Percentiles rank a stretch among this genome's conserved stretches.
Evolutionary conservation across 2,329 filamentous ascomycete species (phyloP).

Genomic region (Cadophora luteo-olivacea): DNA sequence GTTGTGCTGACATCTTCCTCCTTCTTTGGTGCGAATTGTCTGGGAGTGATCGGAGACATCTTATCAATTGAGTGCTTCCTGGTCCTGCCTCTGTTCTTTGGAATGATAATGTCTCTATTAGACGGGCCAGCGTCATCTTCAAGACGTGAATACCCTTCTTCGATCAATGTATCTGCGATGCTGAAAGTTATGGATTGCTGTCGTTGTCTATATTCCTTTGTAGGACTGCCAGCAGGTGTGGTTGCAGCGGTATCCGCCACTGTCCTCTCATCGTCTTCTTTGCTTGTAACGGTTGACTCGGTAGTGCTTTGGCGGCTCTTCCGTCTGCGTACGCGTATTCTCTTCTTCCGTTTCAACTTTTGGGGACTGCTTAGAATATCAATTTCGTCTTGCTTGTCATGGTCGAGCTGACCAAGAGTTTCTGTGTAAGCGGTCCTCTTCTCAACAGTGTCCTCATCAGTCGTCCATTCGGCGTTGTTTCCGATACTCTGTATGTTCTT

Average conservation of each 20-base stretch:
- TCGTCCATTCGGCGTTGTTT: not conserved
- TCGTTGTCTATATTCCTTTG: not conserved
- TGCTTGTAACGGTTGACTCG: not conserved
- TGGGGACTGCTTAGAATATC: not conserved
- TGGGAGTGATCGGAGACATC: not conserved
- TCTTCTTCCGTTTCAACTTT: not conserved
- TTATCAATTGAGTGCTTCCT: not conserved
- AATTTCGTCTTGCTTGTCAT: not conserved
- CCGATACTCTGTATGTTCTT: not conserved
- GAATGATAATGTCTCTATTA: not conserved
- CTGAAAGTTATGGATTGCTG: not conserved
- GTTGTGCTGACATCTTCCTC: not conserved
- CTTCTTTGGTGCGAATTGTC: not conserved
- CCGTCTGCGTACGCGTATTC: not conserved
- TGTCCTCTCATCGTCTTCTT: not conserved
- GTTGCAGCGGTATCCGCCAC: not conserved
- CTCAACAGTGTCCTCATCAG: not conserved
- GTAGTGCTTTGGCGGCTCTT: not conserved
- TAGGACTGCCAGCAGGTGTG: not conserved
- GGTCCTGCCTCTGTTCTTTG: not conserved
- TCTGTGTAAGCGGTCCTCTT: not conserved
- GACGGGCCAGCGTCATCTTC: not conserved
- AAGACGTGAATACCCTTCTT: not conserved
- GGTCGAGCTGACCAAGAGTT: not conserved
- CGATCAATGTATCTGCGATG: not conserved